These are phyloP conservation scores for Backusella morwellensis DNA, from an alignment of 192 early-diverging fungal species.

Conservation along the genomic window DNA sequence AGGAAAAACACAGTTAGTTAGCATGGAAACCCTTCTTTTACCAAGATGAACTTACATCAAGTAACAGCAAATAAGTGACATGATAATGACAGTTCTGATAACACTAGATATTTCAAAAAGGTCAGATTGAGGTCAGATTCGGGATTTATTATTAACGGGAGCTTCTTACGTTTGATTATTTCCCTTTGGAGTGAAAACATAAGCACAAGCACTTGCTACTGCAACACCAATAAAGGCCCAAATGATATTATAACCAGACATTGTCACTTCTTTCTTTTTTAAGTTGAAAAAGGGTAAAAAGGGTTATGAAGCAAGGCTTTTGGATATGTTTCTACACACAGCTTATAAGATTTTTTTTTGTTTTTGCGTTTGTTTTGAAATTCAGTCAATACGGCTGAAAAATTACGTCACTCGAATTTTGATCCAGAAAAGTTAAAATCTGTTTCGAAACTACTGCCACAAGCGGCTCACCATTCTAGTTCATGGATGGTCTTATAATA, in stretches of 20 bases:
- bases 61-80: conserved; percentile 58
- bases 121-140: neutral
- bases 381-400: neutral
- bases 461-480: neutral
- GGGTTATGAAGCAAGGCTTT: neutral
- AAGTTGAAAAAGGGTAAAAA: neutral
- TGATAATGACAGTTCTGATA: conserved; percentile 54
- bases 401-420: neutral
- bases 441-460: neutral
- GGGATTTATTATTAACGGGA: neutral
- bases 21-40: neutral
- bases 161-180: conserved; percentile 59
- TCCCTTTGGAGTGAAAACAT: conserved; percentile 52
- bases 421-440: neutral
- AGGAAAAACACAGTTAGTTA: neutral
- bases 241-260: conserved; percentile 55
- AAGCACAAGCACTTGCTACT: conserved; percentile 44
- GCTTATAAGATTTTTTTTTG: neutral
- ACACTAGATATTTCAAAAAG: conserved; percentile 35
- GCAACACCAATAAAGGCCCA: conserved; percentile 50
- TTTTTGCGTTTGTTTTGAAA: neutral
- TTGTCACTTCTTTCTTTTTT: conserved; percentile 14
- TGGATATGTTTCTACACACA: neutral
- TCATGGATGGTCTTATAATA: neutral
- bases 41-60: conserved; percentile 52